phyloP scores from a whole-genome alignment of 2,329 filamentous ascomycete species.

The Colletotrichum spinosum region DNA sequence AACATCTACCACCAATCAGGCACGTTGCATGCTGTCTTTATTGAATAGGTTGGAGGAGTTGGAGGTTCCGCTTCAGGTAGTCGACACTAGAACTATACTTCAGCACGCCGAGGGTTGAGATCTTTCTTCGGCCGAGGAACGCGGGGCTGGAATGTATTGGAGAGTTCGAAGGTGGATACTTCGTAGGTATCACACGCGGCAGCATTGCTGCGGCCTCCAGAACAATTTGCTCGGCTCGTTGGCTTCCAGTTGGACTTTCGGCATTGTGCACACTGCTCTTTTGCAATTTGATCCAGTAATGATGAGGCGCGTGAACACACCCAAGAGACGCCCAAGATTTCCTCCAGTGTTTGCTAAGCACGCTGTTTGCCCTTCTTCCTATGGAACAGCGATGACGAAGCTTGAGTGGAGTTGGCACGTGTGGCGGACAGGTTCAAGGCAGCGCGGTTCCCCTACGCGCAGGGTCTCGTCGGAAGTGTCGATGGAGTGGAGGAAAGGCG shows the following conservation, averaged over 20 bases:
- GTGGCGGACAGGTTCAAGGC: constrained; percentile 18
- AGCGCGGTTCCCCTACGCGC: constrained; percentile 13
- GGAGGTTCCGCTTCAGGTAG: not conserved
- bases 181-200: constrained; percentile 22
- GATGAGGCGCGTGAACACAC: not conserved
- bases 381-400: constrained; percentile 8
- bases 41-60: constrained; percentile 1
- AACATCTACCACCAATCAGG: constrained; percentile 27
- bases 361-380: not conserved
- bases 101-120: constrained; percentile 14
- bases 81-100: not conserved
- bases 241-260: too few relatives aligned
- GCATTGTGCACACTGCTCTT: too few relatives aligned
- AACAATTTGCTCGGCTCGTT: too few relatives aligned
- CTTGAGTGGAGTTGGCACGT: constrained; percentile 27
- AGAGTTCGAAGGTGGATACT: constrained; percentile 3
- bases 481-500: constrained; percentile 1
- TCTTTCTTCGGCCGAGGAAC: constrained; percentile 1
- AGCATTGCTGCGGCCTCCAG: not conserved
- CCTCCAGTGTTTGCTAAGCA: not conserved
- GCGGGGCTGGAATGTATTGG: constrained; percentile 4
- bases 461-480: constrained; percentile 8
- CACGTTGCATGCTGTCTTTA: constrained; percentile 13
- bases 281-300: too few relatives aligned
- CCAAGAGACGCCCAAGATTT: not conserved